Evolutionary conservation across 2,329 filamentous ascomycete species (phyloP).

Genomic region (Ceratocystis variospora): DNA sequence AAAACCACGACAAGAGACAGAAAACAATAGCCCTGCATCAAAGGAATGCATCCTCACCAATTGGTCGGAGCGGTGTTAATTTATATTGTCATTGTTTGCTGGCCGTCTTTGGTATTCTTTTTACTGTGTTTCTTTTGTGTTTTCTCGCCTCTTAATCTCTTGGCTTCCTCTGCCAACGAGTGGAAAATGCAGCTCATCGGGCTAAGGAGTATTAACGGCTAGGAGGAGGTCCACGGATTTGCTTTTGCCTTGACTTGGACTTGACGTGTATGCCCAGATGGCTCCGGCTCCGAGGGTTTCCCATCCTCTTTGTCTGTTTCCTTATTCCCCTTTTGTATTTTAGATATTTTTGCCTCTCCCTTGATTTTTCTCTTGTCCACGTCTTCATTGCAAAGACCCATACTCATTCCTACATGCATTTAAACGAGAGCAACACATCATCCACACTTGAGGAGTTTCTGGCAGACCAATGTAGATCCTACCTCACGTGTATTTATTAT

Average conservation of each 20-base stretch:
- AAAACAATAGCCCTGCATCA: too few relatives aligned
- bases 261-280: neutral
- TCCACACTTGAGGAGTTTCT: neutral
- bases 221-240: neutral
- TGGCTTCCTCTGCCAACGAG: neutral
- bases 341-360: neutral
- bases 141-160: neutral
- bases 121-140: neutral
- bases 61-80: neutral
- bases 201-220: neutral
- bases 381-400: neutral
- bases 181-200: neutral
- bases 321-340: too few relatives aligned
- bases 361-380: neutral
- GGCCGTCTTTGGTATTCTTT: neutral
- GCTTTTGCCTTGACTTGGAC: neutral
- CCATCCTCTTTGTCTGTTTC: neutral
- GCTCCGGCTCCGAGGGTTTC: neutral
- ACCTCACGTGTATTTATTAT: neutral
- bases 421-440: slow-evolving; percentile 8
- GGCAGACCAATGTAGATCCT: neutral
- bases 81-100: neutral
- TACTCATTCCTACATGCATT: neutral
- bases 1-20: too few relatives aligned
- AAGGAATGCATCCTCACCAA: neutral